These are phyloP conservation scores for Cutaneotrichosporon sp. DNA, from an alignment of 1,284 basidiomycete species.

Conservation along the genomic window DNA sequence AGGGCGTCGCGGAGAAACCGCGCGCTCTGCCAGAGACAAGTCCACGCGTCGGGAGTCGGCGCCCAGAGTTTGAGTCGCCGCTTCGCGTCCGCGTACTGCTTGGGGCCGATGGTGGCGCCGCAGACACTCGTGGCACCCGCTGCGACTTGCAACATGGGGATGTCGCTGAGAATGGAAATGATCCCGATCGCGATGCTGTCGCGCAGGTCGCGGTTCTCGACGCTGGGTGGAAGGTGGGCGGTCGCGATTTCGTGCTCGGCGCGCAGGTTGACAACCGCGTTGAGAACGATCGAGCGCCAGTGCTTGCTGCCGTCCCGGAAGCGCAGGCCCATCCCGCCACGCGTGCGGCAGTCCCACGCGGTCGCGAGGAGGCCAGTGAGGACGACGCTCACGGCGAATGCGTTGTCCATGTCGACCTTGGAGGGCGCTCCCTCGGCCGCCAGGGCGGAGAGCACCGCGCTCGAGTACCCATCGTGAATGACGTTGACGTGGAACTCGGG, in stretches of 20 bases:
- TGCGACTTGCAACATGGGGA: slow-evolving; percentile 47
- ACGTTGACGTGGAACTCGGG: slow-evolving; percentile 41
- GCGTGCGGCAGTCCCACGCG: slow-evolving; percentile 46
- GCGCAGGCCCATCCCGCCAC: slow-evolving; percentile 45
- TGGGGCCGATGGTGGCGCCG: slow-evolving; percentile 36
- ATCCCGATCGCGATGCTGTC: slow-evolving; percentile 45
- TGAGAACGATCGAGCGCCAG: slow-evolving; percentile 42
- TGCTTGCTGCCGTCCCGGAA: slow-evolving; percentile 43
- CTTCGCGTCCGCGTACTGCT: slow-evolving; percentile 40
- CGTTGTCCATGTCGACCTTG: slow-evolving; percentile 35
- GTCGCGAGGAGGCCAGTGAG: slow-evolving; percentile 42
- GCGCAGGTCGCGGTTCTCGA: slow-evolving; percentile 39
- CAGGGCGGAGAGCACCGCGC: slow-evolving; percentile 34
- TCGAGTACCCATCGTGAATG: slow-evolving; percentile 40
- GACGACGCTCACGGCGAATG: slow-evolving; percentile 35
- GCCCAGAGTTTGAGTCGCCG: slow-evolving; percentile 41
- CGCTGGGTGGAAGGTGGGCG: slow-evolving; percentile 20
- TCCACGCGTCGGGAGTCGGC: slow-evolving; percentile 45
- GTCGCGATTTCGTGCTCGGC: slow-evolving; percentile 36
- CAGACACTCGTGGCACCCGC: slow-evolving; percentile 41
- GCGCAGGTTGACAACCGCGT: slow-evolving; percentile 42
- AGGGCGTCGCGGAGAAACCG: slow-evolving; percentile 41
- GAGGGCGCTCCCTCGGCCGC: slow-evolving; percentile 26
- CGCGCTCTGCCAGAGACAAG: slow-evolving; percentile 47
- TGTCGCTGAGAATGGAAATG: slow-evolving; percentile 45